These are phyloP conservation scores for Nadsonia fulvescens DNA, from an alignment of 805 yeast genomes.

Conservation along the genomic window DNA sequence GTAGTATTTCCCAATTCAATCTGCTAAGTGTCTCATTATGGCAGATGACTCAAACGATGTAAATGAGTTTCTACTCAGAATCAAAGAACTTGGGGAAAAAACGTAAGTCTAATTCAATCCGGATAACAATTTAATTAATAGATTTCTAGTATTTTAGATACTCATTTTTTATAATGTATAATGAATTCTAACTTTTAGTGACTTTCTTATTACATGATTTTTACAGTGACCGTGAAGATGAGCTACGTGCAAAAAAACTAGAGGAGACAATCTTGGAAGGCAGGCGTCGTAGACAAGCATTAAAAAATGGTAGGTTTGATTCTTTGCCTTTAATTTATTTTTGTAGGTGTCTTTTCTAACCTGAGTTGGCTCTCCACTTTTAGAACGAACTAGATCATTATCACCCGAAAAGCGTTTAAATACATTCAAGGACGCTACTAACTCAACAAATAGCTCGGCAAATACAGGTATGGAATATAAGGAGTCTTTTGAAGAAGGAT, in stretches of 20 bases:
- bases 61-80: constrained; percentile 14
- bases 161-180: no score
- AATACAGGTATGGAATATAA: constrained; percentile 3
- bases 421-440: neutral
- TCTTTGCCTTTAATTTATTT: constrained; percentile 10
- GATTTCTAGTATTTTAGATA: no score
- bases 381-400: constrained; percentile 1
- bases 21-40: no score
- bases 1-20: no score
- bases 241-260: constrained; percentile 14
- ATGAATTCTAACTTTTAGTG: no score
- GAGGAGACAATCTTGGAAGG: constrained; percentile 17
- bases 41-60: no score
- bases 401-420: constrained; percentile 3
- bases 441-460: constrained; percentile 1
- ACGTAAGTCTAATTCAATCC: constrained; percentile 10
- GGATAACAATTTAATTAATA: neutral
- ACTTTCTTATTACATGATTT: neutral
- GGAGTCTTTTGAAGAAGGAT: no score
- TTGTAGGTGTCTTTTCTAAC: constrained; percentile 2
- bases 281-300: constrained; percentile 12
- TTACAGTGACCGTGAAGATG: constrained; percentile 15
- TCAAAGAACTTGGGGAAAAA: constrained; percentile 16
- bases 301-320: constrained; percentile 10
- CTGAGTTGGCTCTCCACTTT: constrained; percentile 1